phyloP scores from a whole-genome alignment of 176 grass and related monocot species.

The Aegilops umbellulata region DNA sequence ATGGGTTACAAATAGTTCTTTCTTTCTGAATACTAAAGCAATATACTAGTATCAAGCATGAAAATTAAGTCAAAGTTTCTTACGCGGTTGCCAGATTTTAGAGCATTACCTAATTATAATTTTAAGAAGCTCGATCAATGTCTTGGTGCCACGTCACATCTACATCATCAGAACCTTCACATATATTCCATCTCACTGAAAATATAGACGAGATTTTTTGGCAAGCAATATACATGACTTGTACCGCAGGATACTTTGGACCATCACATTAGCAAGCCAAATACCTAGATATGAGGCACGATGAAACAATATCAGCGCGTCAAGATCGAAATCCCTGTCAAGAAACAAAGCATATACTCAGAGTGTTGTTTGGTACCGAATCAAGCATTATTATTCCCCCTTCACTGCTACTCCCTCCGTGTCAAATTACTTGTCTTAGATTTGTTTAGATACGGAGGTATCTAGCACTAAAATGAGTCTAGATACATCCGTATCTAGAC shows the following conservation, averaged over 20 bases:
- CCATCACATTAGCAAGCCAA: not conserved
- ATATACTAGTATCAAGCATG: not conserved
- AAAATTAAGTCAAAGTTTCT: not conserved
- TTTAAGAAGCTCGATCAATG: too few species aligned
- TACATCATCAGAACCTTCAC: too few species aligned
- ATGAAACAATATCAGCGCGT: not conserved
- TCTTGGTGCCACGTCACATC: too few species aligned
- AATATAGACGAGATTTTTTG: too few species aligned
- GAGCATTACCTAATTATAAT: not conserved
- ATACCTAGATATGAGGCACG: not conserved
- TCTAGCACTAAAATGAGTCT: too few species aligned
- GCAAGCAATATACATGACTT: not conserved
- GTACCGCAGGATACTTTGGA: not conserved
- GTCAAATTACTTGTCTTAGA: too few species aligned
- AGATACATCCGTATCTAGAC: too few species aligned
- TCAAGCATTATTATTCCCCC: not conserved
- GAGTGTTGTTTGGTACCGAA: not conserved
- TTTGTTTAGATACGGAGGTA: too few species aligned
- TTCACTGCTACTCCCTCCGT: too few species aligned
- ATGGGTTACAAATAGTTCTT: too few species aligned
- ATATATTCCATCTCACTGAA: too few species aligned
- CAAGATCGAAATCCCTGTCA: not conserved
- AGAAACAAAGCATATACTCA: not conserved
- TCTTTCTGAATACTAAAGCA: too few species aligned
- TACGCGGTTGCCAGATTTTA: not conserved